Base-by-base conservation (phyloP, 768 basidiomycete species). In the Serendipita sp. region DNA sequence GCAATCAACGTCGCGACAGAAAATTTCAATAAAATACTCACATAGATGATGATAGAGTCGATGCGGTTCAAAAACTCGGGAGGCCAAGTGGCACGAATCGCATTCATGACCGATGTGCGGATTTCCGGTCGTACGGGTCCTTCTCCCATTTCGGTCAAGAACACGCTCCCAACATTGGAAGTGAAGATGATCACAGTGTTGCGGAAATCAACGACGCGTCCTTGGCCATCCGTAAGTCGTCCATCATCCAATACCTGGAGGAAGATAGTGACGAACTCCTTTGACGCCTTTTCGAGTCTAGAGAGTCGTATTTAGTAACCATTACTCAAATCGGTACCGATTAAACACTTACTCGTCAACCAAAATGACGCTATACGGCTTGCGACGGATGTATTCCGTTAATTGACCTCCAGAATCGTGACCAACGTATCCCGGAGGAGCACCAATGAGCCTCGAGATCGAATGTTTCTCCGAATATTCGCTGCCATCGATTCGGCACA, bases 161-260 rank as follows among this genome's bases (percentile, higher is more conserved):
- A 88, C 24, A 79, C 77, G 3, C 89, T 87, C 48, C 90, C 93
- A 18, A 95, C 79, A 72, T 97, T 97, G 58, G 89, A 92, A 3
- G 93, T 95, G 84, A 95, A 88, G 74, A 93, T 88, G 72, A 95
- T 91, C 71, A 95, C 89, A 0, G 91, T 90, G 72, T 93, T 94
- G 65, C 85, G 80, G 80, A 92, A 92, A 74, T 90, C 86, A 18
- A 90, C 83, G 46, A 90, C 78, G 67, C 88, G 84, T n/a, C 92
- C 92, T 74, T 94, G 92, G 4, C 92, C 88, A 69, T 95, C 92
- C 24, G 93, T 95, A 68, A 95, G 78, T 48, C 89, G 84, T 8
- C 93, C 93, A 68, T 95, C 93, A 69, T 96, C 93, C 51, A 96
- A 81, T 32, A 94, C 89, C 73, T 94, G 92, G 1, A 87, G 75